These are phyloP conservation scores for Anisodus tanguticus DNA, from an alignment of 257 asterid genomes.

Conservation along the genomic window DNA sequence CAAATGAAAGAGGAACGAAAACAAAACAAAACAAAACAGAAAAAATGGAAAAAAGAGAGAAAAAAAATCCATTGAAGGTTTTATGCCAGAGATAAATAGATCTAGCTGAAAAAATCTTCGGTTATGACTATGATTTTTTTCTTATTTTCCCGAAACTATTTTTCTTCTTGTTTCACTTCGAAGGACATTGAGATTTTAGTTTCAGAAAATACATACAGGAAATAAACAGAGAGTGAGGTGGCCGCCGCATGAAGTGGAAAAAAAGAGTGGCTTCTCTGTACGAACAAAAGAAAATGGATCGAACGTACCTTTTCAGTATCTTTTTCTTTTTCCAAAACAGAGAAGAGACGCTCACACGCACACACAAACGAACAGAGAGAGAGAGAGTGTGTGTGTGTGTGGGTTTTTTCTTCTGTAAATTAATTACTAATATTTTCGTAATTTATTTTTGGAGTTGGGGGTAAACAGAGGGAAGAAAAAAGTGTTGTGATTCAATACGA, in stretches of 20 bases:
- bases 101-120: constrained; percentile 44
- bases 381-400: constrained; percentile 18
- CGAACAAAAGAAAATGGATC: constrained; percentile 23
- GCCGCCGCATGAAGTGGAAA: neutral
- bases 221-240: neutral
- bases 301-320: constrained; percentile 21
- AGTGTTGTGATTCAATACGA: constrained; percentile 47
- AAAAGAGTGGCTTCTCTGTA: neutral
- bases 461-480: neutral
- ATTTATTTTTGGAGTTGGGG: no score
- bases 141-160: no score
- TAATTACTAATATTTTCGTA: neutral
- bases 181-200: constrained; percentile 6
- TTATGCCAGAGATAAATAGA: constrained; percentile 44
- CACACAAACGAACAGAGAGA: neutral
- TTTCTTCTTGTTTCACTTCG: no score
- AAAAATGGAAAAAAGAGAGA: constrained; percentile 8
- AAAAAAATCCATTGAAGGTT: constrained; percentile 37
- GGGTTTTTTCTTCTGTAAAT: constrained; percentile 27
- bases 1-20: neutral
- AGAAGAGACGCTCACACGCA: neutral
- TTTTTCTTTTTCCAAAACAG: neutral
- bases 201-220: neutral
- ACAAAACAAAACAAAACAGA: constrained; percentile 25
- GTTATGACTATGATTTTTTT: neutral